Conservation (phyloP, 2,329 filamentous ascomycete species). For the Fusarium liriodendri region DNA sequence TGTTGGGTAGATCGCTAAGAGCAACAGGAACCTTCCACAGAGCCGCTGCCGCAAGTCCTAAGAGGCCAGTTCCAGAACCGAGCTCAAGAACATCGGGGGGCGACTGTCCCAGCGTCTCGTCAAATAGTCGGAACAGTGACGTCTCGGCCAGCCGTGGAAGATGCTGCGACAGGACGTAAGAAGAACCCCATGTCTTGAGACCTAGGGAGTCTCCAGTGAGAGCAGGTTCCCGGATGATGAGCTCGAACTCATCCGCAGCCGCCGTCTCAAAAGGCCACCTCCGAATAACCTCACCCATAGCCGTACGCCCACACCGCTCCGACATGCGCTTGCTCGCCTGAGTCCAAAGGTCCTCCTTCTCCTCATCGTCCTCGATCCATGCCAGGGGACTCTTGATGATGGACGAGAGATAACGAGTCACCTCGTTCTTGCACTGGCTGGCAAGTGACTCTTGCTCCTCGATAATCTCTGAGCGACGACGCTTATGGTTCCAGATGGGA, state of each 20-base stretch:
- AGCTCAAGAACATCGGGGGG: constrained; percentile 74
- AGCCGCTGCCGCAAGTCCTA: constrained; percentile 85
- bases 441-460: constrained; percentile 55
- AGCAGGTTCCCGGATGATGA: constrained; percentile 86
- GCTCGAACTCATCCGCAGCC: constrained; percentile 61
- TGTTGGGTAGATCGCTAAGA: constrained; percentile 86
- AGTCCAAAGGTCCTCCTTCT: constrained; percentile 79
- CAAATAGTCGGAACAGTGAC: constrained; percentile 59
- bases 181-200: constrained; percentile 95
- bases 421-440: constrained; percentile 58
- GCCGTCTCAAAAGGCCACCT: constrained; percentile 61
- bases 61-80: constrained; percentile 90
- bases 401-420: constrained; percentile 74
- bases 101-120: constrained; percentile 46
- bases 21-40: constrained; percentile 74
- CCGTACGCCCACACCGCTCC: constrained; percentile 82
- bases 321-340: constrained; percentile 82
- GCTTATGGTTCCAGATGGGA: constrained; percentile 71
- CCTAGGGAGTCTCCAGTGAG: constrained; percentile 90
- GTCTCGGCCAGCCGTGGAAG: constrained; percentile 63
- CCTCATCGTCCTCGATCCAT: constrained; percentile 76
- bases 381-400: constrained; percentile 74
- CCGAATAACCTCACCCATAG: constrained; percentile 68
- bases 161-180: constrained; percentile 83
- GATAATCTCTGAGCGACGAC: constrained; percentile 54